Evolutionary conservation across 306 rosid species (phyloP).

Genomic region (Fragaria iinumae): DNA sequence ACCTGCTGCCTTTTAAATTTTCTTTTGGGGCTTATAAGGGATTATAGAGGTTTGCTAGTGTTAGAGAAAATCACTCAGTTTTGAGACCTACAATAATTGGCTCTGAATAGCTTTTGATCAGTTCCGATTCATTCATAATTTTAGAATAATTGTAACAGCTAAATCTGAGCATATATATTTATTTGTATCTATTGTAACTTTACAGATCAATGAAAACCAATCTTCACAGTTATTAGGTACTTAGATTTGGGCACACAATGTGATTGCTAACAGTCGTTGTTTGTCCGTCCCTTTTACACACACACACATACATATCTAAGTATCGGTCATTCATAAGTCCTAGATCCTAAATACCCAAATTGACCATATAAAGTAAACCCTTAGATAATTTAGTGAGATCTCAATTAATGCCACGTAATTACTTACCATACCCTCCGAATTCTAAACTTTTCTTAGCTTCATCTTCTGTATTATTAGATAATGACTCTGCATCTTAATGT

Average conservation of each 20-base stretch:
- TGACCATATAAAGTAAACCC: neutral
- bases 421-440: neutral
- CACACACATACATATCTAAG: too few relatives aligned
- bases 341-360: neutral
- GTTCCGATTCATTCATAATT: too few relatives aligned
- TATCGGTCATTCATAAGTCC: neutral
- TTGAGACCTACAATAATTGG: too few relatives aligned
- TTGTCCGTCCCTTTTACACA: neutral
- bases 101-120: too few relatives aligned
- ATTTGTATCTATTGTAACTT: too few relatives aligned
- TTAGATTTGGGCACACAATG: neutral
- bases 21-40: neutral
- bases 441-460: neutral
- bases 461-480: neutral
- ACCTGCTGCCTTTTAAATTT: neutral
- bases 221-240: neutral
- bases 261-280: neutral
- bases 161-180: too few relatives aligned
- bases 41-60: neutral
- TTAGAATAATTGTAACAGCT: too few relatives aligned
- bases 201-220: too few relatives aligned
- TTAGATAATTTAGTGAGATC: neutral
- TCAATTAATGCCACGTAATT: neutral
- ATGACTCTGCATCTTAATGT: conserved; percentile 4
- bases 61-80: too few relatives aligned